Evolutionary conservation across 352 stramenopile genomes (phyloP).

Genomic region (Phytophthora kernoviae): DNA sequence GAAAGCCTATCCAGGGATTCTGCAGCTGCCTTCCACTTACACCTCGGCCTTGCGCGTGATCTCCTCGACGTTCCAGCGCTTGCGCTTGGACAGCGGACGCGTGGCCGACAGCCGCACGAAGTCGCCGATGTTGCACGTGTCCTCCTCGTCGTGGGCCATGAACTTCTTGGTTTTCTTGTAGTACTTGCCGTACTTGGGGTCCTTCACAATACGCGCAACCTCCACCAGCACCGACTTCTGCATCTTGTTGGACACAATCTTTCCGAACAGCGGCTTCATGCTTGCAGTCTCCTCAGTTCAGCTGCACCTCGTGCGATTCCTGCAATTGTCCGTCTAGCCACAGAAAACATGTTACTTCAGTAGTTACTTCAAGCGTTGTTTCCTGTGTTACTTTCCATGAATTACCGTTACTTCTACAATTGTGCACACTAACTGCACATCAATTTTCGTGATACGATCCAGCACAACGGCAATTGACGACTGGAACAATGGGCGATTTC

Average conservation of each 20-base stretch:
- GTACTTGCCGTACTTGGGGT: conserved; percentile 95
- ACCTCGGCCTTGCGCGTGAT: conserved; percentile 88
- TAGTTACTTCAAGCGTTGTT: neutral
- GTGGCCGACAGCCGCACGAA: conserved; percentile 78
- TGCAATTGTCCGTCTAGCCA: conserved; percentile 24
- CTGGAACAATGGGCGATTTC: conserved; percentile 29
- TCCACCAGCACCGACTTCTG: conserved; percentile 96
- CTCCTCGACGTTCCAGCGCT: conserved; percentile 90
- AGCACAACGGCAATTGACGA: too few relatives aligned
- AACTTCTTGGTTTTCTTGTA: conserved; percentile 97
- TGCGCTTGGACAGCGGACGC: conserved; percentile 86
- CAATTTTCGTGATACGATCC: conserved; percentile 3
- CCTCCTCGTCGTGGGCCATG: conserved; percentile 96
- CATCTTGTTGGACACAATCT: conserved; percentile 97
- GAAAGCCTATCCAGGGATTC: neutral
- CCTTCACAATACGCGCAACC: conserved; percentile 93
- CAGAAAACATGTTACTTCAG: conserved; percentile 11
- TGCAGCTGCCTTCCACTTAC: conserved; percentile 41
- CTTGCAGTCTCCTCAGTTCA: conserved; percentile 4
- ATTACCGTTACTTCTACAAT: too few relatives aligned
- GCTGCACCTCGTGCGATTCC: conserved; percentile 12
- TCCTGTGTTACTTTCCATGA: too few relatives aligned
- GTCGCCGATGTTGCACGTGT: conserved; percentile 93
- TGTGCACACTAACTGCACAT: neutral
- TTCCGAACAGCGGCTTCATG: conserved; percentile 94